Conservation (phyloP, 495 filamentous ascomycete genomes). For the Neurospora tetraspora region DNA sequence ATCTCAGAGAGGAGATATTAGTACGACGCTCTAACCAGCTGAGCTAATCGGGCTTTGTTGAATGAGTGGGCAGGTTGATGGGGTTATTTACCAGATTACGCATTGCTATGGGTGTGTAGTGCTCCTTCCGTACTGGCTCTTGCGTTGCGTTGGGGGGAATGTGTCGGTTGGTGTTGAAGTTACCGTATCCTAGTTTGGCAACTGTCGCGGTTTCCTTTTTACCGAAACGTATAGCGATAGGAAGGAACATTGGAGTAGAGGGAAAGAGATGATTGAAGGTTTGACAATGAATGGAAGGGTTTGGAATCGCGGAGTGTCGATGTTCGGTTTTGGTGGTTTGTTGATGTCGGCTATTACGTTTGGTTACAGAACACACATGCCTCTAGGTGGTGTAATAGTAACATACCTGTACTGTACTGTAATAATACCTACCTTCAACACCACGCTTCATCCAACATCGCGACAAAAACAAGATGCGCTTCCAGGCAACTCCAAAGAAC, state of each 20-base stretch:
- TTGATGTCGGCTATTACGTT: neutral
- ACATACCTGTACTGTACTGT: neutral
- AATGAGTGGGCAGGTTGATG: rapidly evolving
- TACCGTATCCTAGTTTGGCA: no score
- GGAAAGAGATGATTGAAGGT: neutral
- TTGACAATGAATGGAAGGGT: neutral
- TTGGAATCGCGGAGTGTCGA: neutral
- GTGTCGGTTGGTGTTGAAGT: no score
- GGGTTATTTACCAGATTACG: neutral
- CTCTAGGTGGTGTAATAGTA: neutral
- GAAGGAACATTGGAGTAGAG: no score
- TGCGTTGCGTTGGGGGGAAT: neutral
- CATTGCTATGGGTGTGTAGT: no score
- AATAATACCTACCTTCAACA: no score
- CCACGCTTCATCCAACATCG: no score
- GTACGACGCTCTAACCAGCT: neutral
- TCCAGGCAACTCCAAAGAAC: no score
- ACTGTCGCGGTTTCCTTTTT: no score
- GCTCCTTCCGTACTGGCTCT: neutral
- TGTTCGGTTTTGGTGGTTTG: neutral
- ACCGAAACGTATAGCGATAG: no score
- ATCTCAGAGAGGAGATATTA: neutral
- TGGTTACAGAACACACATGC: neutral
- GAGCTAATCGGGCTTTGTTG: neutral
- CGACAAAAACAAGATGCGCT: neutral